Evolutionary conservation across 2,329 filamentous ascomycete genomes (phyloP).

Genomic region (Purpureocillium lavendulum): DNA sequence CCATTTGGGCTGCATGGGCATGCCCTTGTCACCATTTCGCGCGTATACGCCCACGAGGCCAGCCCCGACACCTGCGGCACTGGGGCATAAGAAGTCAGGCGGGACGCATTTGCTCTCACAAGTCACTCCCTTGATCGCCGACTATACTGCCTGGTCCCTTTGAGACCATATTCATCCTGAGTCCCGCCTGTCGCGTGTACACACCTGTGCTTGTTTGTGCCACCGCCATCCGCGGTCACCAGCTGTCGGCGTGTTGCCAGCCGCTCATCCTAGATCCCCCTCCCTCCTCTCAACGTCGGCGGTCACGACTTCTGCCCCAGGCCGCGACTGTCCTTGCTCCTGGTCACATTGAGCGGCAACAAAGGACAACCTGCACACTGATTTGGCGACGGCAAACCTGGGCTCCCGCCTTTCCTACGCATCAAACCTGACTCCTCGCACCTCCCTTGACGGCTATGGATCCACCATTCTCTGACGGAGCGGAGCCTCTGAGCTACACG

Average conservation of each 20-base stretch:
- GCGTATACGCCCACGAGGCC: too few species aligned
- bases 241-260: background rate
- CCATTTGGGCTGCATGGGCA: background rate
- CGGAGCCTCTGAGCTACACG: slow-evolving; percentile 23
- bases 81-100: slow-evolving; percentile 1
- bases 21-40: too few species aligned
- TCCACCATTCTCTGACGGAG: slow-evolving; percentile 18
- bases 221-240: slow-evolving; percentile 3
- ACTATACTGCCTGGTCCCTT: too few species aligned
- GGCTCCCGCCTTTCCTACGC: too few species aligned
- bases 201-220: slow-evolving; percentile 6
- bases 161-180: too few species aligned
- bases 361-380: too few species aligned
- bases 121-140: too few species aligned
- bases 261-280: background rate
- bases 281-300: background rate
- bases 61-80: background rate
- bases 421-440: slow-evolving; percentile 5
- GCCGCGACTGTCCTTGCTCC: background rate
- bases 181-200: slow-evolving; percentile 5
- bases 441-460: slow-evolving; percentile 15
- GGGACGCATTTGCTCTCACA: background rate
- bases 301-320: too few species aligned
- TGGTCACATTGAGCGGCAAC: background rate
- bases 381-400: too few species aligned